phyloP scores from a whole-genome alignment of 169 alveolate genomes.

The Plasmodium inui region DNA sequence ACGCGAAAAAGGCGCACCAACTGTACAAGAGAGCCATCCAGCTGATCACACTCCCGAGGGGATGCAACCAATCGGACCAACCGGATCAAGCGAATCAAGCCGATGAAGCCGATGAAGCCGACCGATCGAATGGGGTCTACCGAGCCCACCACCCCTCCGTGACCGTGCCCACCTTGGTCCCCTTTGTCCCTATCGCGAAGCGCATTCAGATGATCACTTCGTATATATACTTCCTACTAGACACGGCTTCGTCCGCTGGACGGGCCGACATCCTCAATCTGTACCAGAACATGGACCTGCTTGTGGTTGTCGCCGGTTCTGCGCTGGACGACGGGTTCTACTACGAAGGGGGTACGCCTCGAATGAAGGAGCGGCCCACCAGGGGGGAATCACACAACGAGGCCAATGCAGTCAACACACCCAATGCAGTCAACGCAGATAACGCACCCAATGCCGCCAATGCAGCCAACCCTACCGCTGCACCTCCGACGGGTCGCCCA shows the following conservation, averaged over 20 bases:
- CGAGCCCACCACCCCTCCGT: not conserved
- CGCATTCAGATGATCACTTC: constrained; percentile 31
- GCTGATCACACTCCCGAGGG: not conserved
- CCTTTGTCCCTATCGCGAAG: constrained; percentile 10
- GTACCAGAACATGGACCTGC: constrained; percentile 9
- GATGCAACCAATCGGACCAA: not conserved
- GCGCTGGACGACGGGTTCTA: constrained; percentile 57
- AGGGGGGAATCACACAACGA: not conserved
- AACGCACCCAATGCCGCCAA: no score
- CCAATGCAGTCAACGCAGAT: no score
- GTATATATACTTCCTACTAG: constrained; percentile 22
- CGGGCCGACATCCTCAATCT: constrained; percentile 4
- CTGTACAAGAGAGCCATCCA: constrained; percentile 24
- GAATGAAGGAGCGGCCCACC: not conserved
- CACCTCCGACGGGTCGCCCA: not conserved
- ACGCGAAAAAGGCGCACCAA: not conserved
- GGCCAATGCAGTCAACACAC: no score
- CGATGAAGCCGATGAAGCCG: no score
- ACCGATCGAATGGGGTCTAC: not conserved
- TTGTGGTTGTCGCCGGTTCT: constrained; percentile 7
- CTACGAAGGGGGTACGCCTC: constrained; percentile 4
- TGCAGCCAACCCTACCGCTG: not conserved
- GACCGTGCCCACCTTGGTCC: not conserved
- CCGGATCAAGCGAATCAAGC: not conserved
- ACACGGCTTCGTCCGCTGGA: not conserved